phyloP scores from a whole-genome alignment of 208 protist genomes.

The Leishmania gerbilli region DNA sequence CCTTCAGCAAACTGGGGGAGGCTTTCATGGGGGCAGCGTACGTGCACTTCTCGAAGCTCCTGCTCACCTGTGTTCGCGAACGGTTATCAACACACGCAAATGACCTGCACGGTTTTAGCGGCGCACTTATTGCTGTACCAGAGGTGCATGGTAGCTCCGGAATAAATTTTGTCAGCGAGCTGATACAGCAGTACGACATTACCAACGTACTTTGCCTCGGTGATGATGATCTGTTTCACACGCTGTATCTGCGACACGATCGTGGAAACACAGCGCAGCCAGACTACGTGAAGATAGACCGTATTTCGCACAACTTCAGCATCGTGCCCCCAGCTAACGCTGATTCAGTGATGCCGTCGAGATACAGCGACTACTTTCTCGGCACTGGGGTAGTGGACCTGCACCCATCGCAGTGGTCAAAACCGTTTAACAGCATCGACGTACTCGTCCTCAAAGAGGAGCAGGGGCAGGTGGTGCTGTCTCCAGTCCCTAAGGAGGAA shows the following conservation, averaged over 20 bases:
- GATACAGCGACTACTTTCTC: slow-evolving; percentile 73
- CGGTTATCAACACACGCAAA: slow-evolving; percentile 49
- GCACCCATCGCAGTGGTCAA: slow-evolving; percentile 67
- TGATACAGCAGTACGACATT: slow-evolving; percentile 63
- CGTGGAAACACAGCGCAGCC: slow-evolving; percentile 20
- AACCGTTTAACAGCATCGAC: slow-evolving; percentile 62
- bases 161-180: slow-evolving; percentile 63
- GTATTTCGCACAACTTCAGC: slow-evolving; percentile 61
- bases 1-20: slow-evolving; percentile 37
- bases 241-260: slow-evolving; percentile 42
- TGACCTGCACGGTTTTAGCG: slow-evolving; percentile 67
- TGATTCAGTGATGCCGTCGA: slow-evolving; percentile 42
- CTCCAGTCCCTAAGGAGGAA: slow-evolving; percentile 53
- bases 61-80: slow-evolving; percentile 40
- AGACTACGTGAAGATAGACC: slow-evolving; percentile 51
- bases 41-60: slow-evolving; percentile 56
- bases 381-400: slow-evolving; percentile 62
- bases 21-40: slow-evolving; percentile 56
- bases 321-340: slow-evolving; percentile 22
- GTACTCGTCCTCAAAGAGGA: slow-evolving; percentile 73
- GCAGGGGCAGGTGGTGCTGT: slow-evolving; percentile 50
- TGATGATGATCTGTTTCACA: slow-evolving; percentile 80
- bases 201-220: slow-evolving; percentile 71
- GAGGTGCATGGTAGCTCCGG: slow-evolving; percentile 66
- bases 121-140: slow-evolving; percentile 72